Evolutionary conservation across 2,329 filamentous ascomycete genomes (phyloP), one percentile per base, ranked within the genome.

Genomic region (Colletotrichum noveboracense): DNA sequence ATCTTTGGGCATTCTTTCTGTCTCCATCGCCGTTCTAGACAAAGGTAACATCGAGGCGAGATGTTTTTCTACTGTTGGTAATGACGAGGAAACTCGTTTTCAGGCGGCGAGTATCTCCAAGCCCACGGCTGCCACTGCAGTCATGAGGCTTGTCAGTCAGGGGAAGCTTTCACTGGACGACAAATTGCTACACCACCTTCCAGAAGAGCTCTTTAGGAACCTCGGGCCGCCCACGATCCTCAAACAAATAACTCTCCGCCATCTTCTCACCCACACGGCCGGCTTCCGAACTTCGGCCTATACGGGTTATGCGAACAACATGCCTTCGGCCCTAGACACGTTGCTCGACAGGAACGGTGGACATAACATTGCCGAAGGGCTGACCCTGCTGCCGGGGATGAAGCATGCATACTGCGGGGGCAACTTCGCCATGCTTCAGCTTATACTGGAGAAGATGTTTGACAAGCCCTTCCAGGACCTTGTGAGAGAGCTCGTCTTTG

Each of bases 311-410:
- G 30, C 55, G 8, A 18, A 58, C 10, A 56, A 55, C n/a, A 58
- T 58, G 66, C 71, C 71, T 2, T 56, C 71, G 6, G 71, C 71
- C 14, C 18, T 64, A 28, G 71, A 74, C 16, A 73, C 78, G 4
- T 60, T 80, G 6, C 21, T 65, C 1, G 79, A 78, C 43, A 48
- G 36, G n/a, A 61, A 67, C 13, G 77, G 76, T 10, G 75, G 65
- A 4, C 38, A 70, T 14, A 70, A 69, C 6, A 18, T 43, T 7
- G 52, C 71, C 6, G 71, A 70, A 16, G 43, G 34, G 26, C 32
- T 74, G 38, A 28, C 12, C 10, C 30, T 32, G 3, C 62, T 74
- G 4, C 71, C 71, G 2, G 71, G 66, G 2, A 58, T 70, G 34
- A 21, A 65, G 66, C 61, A 70, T 12, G 66, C 66, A 3, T 74